Evolutionary conservation across 805 yeast genomes (phyloP), one percentile per base, ranked within the genome.

Genomic region (Candida suzukii): DNA sequence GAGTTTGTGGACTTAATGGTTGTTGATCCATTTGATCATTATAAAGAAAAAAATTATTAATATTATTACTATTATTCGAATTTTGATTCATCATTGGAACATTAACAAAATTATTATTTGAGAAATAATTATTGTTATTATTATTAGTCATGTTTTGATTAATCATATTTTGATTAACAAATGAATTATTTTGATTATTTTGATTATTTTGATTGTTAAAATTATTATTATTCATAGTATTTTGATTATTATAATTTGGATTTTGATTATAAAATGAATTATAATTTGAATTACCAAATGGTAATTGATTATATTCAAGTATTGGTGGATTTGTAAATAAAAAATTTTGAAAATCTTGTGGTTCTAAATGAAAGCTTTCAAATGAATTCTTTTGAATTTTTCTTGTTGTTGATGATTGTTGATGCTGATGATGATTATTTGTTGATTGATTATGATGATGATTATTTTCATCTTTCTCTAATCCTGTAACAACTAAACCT

Each of bases 291-390:
- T 26, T 26, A 7, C 5, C 11, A 26, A 10, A 26, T 8, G 29
- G 29, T 13, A 18, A 19, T 14, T 45, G 37, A n/a, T 57, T 46
- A 37, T 54, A 59, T 38, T 63, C 67, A 20, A 60, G 45, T 4
- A 63, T 38, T 3, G 68, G 68, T 2, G 68, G 68, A 38, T 63
- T 63, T 16, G 63, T 61, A 20, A 61, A 39, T 18, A 62, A 46
- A 37, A 63, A 60, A 37, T 54, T 61, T 39, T 63, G 67, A 30
- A 62, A 53, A 44, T 61, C 66, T 26, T 60, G 57, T 3, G 65
- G 64, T 22, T 60, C 64, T 18, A 60, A 41, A 46, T 60, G 62
- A 32, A 60, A 55, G 35, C 53, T 58, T 19, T 59, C 60, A 24
- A 52, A 42, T 1, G 46, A 43, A 16, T 41, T 22, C n/a, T 26